Evolutionary conservation across 306 rosid species (phyloP).

Genomic region (Lablab purpureus): DNA sequence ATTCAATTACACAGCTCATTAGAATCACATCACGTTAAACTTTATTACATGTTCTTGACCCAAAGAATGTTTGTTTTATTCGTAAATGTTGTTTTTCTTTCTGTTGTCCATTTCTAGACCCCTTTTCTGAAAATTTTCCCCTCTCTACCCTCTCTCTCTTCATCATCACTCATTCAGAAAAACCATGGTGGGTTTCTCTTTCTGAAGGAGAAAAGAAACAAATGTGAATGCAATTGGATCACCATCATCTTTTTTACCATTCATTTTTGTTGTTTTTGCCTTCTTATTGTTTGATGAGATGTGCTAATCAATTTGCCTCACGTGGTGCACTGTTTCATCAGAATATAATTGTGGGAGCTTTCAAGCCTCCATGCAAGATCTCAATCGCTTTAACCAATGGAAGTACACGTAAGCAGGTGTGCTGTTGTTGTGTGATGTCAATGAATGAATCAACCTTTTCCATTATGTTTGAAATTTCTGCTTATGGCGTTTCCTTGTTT

Average conservation of each 20-base stretch:
- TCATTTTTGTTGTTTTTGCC: background rate
- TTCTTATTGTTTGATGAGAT: background rate
- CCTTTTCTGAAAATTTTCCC: background rate
- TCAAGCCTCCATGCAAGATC: constrained; percentile 48
- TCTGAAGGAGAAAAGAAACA: background rate
- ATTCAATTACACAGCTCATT: too few relatives aligned
- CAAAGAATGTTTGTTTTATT: background rate
- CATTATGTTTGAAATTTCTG: background rate
- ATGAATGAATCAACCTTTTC: background rate
- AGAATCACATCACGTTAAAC: too few relatives aligned
- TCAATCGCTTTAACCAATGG: constrained; percentile 44
- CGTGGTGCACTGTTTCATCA: constrained; percentile 16
- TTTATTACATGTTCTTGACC: background rate
- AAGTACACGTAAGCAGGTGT: constrained; percentile 50
- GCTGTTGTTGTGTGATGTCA: background rate
- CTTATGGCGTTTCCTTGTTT: background rate
- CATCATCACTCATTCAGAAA: background rate
- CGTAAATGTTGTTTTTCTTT: background rate
- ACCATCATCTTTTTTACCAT: background rate
- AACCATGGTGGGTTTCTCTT: constrained; percentile 44
- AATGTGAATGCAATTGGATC: constrained; percentile 1
- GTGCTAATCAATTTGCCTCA: constrained; percentile 5
- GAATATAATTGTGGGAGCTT: constrained; percentile 52
- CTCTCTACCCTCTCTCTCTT: background rate
- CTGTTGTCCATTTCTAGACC: background rate